Evolutionary conservation across 805 yeast genomes (phyloP), one percentile per base, ranked within the genome.

Genomic region (Suhomyces sp.): DNA sequence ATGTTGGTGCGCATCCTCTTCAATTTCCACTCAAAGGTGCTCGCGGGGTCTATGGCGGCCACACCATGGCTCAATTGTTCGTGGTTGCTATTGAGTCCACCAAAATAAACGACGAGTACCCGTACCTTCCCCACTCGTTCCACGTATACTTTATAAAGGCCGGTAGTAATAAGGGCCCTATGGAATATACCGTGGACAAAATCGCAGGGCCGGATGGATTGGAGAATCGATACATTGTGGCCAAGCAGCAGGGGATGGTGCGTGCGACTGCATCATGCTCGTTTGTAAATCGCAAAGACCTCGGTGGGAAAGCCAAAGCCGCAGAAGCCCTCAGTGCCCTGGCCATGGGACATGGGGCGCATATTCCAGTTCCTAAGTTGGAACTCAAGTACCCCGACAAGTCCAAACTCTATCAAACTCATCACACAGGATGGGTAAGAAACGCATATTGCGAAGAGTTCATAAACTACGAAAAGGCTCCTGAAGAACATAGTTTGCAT

Each of bases 11-110:
- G 0, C 55, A 58, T 41, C 75, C 75, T 4, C 62, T 75, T 22
- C 53, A 65, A 39, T 59, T 69, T 4, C 78, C 78, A 0, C 48
- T 72, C 9, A 49, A 56, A 3, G 78, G 81, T 0, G 86, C 87
- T 2, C 69, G 85, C 43, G 89, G 89, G 1, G 81, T 85, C 0
- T 86, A 85, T 68, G 91, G 91, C 2, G 91, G 92, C 8, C 82
- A 84, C 17, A 68, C 82, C 43, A 82, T 84, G 15, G 87, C 88
- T 0, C 91, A 86, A 58, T 72, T 89, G 2, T 65, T 85, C 3
- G 64, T 79, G 53, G 89, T 88, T 5, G 84, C 86, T 2, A 69
- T 84, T 31, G 72, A 76, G 46, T 78, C 83, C 6, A 68, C 76
- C 1, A 60, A 20, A 57, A 57, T 24, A 19, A 8, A 64, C 9